These are phyloP conservation scores for Xylaria sp. DNA, from an alignment of 2,329 filamentous ascomycete species.

Conservation along the genomic window DNA sequence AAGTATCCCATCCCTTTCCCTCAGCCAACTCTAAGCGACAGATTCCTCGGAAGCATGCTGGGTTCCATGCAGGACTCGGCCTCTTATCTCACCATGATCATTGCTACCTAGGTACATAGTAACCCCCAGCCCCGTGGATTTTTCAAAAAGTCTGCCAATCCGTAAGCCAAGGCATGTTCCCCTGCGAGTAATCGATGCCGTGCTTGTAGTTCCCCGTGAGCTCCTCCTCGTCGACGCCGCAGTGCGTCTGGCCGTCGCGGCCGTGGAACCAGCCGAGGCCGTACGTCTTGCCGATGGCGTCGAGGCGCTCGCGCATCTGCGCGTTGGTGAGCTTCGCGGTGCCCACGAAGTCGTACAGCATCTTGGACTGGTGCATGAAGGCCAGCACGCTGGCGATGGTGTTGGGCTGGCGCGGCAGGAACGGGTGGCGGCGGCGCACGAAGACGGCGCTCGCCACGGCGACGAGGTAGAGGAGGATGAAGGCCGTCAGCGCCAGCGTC, in stretches of 20 bases:
- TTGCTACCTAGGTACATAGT: neutral
- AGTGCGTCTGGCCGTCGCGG: slow-evolving; percentile 77
- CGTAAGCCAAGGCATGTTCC: slow-evolving; percentile 64
- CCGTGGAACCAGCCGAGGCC: slow-evolving; percentile 82
- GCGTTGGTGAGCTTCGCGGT: slow-evolving; percentile 71
- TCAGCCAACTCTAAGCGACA: too few relatives aligned
- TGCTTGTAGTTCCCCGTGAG: slow-evolving; percentile 73
- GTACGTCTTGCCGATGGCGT: slow-evolving; percentile 73
- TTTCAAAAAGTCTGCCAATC: slow-evolving; percentile 54
- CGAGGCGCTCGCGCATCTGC: slow-evolving; percentile 71
- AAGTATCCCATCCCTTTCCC: neutral
- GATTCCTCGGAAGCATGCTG: too few relatives aligned
- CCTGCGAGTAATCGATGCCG: slow-evolving; percentile 62
- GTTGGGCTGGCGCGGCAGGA: slow-evolving; percentile 80
- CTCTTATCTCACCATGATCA: neutral
- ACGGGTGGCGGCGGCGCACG: slow-evolving; percentile 71
- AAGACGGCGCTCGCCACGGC: slow-evolving; percentile 70
- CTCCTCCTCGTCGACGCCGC: slow-evolving; percentile 82
- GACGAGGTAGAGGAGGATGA: slow-evolving; percentile 74
- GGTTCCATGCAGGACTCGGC: too few relatives aligned
- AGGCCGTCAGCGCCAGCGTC: slow-evolving; percentile 69
- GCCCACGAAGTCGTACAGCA: slow-evolving; percentile 80
- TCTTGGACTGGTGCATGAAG: slow-evolving; percentile 83
- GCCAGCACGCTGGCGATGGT: slow-evolving; percentile 81
- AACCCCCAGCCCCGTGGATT: neutral